A percentile compares a stretch with the other conserved stretches of the same genome.
Conservation (phyloP, 148 eudicot genomes). For the Spergularia bocconei region DNA sequence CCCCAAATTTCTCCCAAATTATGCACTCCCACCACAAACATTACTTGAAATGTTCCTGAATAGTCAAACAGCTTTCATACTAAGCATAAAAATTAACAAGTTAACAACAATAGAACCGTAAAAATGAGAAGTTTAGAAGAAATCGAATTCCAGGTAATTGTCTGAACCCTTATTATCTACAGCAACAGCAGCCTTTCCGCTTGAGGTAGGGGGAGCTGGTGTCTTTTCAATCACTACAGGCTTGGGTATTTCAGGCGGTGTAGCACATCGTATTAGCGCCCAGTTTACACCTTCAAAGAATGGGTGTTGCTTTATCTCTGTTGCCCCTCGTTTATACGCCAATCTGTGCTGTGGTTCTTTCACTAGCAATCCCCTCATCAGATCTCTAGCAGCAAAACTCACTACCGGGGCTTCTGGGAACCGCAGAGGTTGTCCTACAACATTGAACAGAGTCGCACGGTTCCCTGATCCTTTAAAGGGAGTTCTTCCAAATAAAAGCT, state of each 20-base stretch:
- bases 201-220: slow-evolving; percentile 18
- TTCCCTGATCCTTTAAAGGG: slow-evolving; percentile 70
- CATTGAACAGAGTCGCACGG: slow-evolving; percentile 62
- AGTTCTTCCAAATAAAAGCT: slow-evolving; percentile 55
- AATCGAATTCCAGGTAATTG: slow-evolving; percentile 55
- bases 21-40: not conserved
- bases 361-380: slow-evolving; percentile 55
- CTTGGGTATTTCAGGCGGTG: slow-evolving; percentile 59
- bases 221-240: slow-evolving; percentile 42
- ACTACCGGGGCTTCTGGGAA: slow-evolving; percentile 56
- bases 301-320: slow-evolving; percentile 65
- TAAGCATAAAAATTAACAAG: not conserved
- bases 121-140: slow-evolving; percentile 31
- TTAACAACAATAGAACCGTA: not conserved
- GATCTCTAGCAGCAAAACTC: slow-evolving; percentile 55
- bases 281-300: slow-evolving; percentile 68
- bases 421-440: slow-evolving; percentile 64
- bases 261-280: slow-evolving; percentile 65
- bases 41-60: not conserved
- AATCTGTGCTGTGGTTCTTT: slow-evolving; percentile 64
- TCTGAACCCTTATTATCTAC: slow-evolving; percentile 35
- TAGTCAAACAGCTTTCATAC: not conserved
- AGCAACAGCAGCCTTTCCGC: slow-evolving; percentile 35
- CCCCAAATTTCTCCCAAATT: not conserved
- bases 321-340: slow-evolving; percentile 59